phyloP scores from a whole-genome alignment of 768 basidiomycete genomes.

The Symmetrospora coprosmae region DNA sequence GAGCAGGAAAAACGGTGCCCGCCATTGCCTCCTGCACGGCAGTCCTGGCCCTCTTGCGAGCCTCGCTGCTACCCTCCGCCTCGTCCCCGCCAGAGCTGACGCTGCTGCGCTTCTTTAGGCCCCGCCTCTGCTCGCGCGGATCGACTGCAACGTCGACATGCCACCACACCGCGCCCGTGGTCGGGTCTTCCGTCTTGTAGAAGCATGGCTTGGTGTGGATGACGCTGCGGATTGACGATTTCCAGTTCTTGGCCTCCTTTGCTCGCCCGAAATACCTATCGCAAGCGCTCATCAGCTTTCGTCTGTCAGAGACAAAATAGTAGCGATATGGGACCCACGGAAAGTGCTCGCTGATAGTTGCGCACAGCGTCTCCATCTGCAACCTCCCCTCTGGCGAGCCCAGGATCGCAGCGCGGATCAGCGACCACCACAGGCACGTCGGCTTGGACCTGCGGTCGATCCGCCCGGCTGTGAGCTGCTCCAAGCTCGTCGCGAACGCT shows the following conservation, averaged over 20 bases:
- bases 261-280: slow-evolving; percentile 11
- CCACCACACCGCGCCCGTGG: slow-evolving; percentile 4
- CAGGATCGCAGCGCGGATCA: slow-evolving; percentile 10
- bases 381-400: slow-evolving; percentile 1
- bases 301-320: not conserved
- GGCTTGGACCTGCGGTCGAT: slow-evolving; percentile 1
- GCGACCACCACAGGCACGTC: slow-evolving; percentile 13
- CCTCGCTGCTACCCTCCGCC: no score
- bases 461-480: not conserved
- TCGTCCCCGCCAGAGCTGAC: no score
- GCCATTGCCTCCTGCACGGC: no score
- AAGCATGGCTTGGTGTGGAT: slow-evolving; percentile 22
- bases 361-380: slow-evolving; percentile 15
- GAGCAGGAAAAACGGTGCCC: no score
- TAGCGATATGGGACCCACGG: slow-evolving; percentile 1
- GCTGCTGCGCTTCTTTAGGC: slow-evolving; percentile 9
- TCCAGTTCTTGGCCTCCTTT: slow-evolving; percentile 17
- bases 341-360: slow-evolving; percentile 1
- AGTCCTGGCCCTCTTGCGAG: no score
- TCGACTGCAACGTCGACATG: slow-evolving; percentile 1
- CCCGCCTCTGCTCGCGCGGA: slow-evolving; percentile 15
- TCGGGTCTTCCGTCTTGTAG: slow-evolving; percentile 6
- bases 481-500: slow-evolving; percentile 5
- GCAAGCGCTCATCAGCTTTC: not conserved
- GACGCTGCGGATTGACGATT: slow-evolving; percentile 6